Conservation (phyloP, 768 basidiomycete genomes). For the Panus rudis region DNA sequence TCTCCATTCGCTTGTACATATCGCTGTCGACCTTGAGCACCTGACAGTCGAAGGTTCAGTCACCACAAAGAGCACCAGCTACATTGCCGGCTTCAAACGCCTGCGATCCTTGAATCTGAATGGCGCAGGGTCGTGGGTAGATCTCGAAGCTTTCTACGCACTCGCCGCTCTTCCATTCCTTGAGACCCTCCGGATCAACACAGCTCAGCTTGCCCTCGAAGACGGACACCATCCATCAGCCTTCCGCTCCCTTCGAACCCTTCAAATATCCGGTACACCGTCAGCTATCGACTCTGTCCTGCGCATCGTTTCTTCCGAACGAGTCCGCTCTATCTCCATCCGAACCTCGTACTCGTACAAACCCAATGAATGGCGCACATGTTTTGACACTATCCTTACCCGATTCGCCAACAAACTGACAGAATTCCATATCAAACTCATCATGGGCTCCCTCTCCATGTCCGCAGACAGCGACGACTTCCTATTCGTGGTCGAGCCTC, state of each 20-base stretch:
- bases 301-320: not conserved
- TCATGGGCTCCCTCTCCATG: not conserved
- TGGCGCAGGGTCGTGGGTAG: not conserved
- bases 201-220: not conserved
- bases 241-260: not conserved
- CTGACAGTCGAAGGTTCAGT: not conserved
- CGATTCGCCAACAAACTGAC: not conserved
- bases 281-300: not conserved
- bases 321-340: not conserved
- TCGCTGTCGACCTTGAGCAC: not conserved
- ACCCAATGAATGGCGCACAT: not conserved
- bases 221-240: not conserved
- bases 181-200: not conserved
- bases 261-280: not conserved
- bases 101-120: conserved; percentile 1
- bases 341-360: not conserved
- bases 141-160: not conserved
- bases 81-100: not conserved
- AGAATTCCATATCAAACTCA: not conserved
- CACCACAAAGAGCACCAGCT: not conserved
- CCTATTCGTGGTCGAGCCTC: not conserved
- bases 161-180: not conserved
- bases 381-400: not conserved
- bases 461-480: not conserved
- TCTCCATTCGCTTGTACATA: not conserved